Conservation (phyloP, 176 grass and related monocot genomes). For the Eragrostis curvula region DNA sequence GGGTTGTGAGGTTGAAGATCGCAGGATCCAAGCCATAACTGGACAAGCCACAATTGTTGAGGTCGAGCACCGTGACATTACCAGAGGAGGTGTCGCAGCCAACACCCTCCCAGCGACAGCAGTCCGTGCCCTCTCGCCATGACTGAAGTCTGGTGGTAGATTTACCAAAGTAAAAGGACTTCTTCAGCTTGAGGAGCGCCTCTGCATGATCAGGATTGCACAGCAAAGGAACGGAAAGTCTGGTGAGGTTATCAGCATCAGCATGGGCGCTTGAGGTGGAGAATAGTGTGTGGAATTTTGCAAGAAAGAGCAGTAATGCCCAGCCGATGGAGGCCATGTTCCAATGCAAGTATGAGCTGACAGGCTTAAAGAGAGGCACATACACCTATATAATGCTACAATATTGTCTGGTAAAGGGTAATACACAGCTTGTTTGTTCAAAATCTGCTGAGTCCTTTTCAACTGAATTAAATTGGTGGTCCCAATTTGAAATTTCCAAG, state of each 20-base stretch:
- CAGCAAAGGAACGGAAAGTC: neutral
- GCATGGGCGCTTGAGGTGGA: neutral
- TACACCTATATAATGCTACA: neutral
- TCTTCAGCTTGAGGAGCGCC: neutral
- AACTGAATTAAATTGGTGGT: neutral
- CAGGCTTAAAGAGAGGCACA: neutral
- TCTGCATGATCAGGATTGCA: neutral
- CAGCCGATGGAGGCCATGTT: neutral
- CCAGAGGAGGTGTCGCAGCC: neutral
- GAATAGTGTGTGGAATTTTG: neutral
- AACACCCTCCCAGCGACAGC: constrained; percentile 30
- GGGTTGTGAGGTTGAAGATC: neutral
- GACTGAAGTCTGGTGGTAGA: neutral
- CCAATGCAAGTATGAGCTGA: neutral
- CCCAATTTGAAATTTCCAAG: neutral
- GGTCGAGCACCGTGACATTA: neutral
- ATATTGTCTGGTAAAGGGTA: no score
- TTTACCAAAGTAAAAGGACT: neutral
- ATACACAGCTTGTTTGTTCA: no score
- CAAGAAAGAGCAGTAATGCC: neutral
- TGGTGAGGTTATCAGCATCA: neutral
- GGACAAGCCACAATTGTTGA: neutral
- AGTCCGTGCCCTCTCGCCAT: neutral
- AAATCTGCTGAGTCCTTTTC: neutral
- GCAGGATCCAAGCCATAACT: neutral